Evolutionary conservation across 495 filamentous ascomycete species (phyloP), one percentile per base, ranked within the genome.

Genomic region (Lepraria neglecta): DNA sequence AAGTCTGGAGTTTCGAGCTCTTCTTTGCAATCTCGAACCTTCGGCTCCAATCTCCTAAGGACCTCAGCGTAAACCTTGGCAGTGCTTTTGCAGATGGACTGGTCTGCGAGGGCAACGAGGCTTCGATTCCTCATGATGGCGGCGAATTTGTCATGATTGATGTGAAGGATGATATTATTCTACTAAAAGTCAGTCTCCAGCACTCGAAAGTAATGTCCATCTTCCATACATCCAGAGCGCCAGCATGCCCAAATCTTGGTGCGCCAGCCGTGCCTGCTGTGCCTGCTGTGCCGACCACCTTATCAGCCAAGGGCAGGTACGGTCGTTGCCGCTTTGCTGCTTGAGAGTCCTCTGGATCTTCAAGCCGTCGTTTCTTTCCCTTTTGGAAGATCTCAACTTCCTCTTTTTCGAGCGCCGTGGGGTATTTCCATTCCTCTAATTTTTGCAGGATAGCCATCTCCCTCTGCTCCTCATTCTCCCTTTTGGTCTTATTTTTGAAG

Each of bases 121-220:
- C 84, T 84, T 55, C 82, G 78, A 64, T 87, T 96, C 57, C 94
- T 89, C 58, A 95, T 79, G 19, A 87, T 79, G 15, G 97, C 88
- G 5, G 84, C 78, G 48, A 90, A 86, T 68, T 92, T 96, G 42
- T 89, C 87, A 69, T 90, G 87, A 71, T 96, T 96, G 28, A 97
- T 78, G 33, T 88, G 84, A 50, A 97, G 75, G 24, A 89, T 81
- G 56, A 90, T 72, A 56, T 86, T 73, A 35, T 80, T 73, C 81
- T 85, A 56, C 14, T 17, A 24, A 30, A 43, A 43, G 33, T 73
- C 28, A 70, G 68, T 61, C 27, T 4, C 31, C 24, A 30, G 27
- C 30, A 17, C 40, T 24, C 17, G 10, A n/a, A 44, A 46, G 19
- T 10, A 30, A 24, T 19, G 14, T 59, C 30, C 7, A 30, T 19